Evolutionary conservation across 2,329 filamentous ascomycete genomes (phyloP).

Genomic region (Penicillium palitans): DNA sequence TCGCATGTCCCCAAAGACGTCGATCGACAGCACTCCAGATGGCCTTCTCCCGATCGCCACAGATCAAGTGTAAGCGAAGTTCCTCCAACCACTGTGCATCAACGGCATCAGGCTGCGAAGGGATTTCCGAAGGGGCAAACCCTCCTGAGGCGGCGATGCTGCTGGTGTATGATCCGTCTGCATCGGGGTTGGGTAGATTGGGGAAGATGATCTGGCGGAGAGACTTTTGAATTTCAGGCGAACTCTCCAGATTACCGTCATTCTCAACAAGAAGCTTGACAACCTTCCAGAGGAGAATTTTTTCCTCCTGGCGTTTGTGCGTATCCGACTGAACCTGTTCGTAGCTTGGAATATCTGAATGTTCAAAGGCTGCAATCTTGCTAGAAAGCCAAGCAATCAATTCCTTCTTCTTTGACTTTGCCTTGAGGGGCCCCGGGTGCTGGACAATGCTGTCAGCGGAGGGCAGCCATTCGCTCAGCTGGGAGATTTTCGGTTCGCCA

Average conservation of each 20-base stretch:
- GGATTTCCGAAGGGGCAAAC: slow-evolving; percentile 36
- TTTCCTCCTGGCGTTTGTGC: slow-evolving; percentile 72
- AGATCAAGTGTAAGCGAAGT: slow-evolving; percentile 70
- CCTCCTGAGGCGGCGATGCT: slow-evolving; percentile 36
- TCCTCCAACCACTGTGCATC: slow-evolving; percentile 69
- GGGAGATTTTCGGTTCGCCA: slow-evolving; percentile 77
- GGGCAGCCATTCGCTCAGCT: slow-evolving; percentile 70
- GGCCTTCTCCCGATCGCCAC: slow-evolving; percentile 84
- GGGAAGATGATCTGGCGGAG: slow-evolving; percentile 74
- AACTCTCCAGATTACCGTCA: slow-evolving; percentile 79
- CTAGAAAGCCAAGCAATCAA: slow-evolving; percentile 74
- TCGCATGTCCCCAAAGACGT: slow-evolving; percentile 92
- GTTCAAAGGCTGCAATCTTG: slow-evolving; percentile 74
- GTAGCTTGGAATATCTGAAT: slow-evolving; percentile 46
- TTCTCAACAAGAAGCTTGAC: slow-evolving; percentile 78
- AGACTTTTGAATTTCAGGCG: slow-evolving; percentile 67
- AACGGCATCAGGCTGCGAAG: slow-evolving; percentile 62
- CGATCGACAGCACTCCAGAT: slow-evolving; percentile 93
- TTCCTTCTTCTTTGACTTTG: slow-evolving; percentile 96
- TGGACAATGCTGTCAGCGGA: slow-evolving; percentile 70
- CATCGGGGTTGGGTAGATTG: slow-evolving; percentile 41
- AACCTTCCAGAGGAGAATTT: slow-evolving; percentile 83
- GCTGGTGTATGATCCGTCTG: slow-evolving; percentile 27
- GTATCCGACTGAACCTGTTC: slow-evolving; percentile 52
- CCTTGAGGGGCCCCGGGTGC: slow-evolving; percentile 86